phyloP scores from a whole-genome alignment of 208 protist genomes.

The Acanthamoeba triangularis region DNA sequence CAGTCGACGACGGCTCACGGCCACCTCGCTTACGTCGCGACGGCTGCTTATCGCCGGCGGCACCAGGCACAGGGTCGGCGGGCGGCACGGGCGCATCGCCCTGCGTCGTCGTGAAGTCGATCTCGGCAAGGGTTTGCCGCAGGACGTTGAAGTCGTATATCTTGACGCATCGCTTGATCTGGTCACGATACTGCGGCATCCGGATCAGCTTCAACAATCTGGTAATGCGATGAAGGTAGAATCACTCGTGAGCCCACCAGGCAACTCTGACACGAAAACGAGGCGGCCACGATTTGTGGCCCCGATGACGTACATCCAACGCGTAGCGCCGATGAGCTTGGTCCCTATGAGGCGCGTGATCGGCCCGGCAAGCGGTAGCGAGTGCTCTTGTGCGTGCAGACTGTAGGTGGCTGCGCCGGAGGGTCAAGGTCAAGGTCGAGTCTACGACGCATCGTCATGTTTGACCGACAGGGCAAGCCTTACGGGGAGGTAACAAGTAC shows the following conservation, averaged over 20 bases:
- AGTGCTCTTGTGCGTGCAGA: background rate
- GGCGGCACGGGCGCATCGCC: too few species aligned
- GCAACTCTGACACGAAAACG: too few species aligned
- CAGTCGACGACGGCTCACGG: background rate
- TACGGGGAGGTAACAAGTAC: too few species aligned
- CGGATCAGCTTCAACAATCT: slow-evolving; percentile 31
- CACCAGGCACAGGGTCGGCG: background rate
- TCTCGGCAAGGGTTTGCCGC: background rate
- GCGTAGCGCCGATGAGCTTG: slow-evolving; percentile 10
- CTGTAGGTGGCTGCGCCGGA: background rate
- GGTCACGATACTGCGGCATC: background rate
- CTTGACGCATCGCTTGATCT: slow-evolving; percentile 41
- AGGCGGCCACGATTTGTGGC: too few species aligned
- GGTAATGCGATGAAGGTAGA: background rate
- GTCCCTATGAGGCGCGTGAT: background rate
- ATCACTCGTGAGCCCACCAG: too few species aligned
- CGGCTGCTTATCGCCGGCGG: background rate
- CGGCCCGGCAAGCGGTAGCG: background rate
- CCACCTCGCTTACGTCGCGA: background rate
- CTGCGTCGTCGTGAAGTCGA: slow-evolving; percentile 21
- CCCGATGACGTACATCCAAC: background rate
- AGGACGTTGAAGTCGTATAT: background rate
- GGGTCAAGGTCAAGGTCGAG: too few species aligned
- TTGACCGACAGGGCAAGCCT: background rate
- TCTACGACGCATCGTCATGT: too few species aligned